Percentiles rank a stretch among this genome's conserved stretches.
Evolutionary conservation across 768 basidiomycete genomes (phyloP).

Genomic region (Leccinum variicolor): DNA sequence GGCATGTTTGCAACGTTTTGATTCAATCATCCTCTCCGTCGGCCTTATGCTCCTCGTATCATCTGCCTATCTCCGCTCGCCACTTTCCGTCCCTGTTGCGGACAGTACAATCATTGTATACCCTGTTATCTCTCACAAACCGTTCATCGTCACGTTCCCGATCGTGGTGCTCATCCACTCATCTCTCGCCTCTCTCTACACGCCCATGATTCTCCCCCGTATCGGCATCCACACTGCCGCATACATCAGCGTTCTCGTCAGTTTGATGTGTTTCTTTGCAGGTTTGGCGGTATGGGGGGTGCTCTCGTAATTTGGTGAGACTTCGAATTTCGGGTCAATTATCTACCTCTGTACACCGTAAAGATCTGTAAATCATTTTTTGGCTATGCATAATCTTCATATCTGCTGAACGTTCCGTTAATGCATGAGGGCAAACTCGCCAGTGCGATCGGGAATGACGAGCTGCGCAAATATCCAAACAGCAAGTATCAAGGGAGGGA

Average conservation of each 20-base stretch:
- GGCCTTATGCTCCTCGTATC: constrained; percentile 55
- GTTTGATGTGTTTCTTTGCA: constrained; percentile 66
- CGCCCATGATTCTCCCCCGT: constrained; percentile 61
- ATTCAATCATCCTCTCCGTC: constrained; percentile 66
- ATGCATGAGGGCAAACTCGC: neutral
- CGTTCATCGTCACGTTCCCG: constrained; percentile 41
- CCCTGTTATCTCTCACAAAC: constrained; percentile 29
- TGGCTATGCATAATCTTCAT: neutral
- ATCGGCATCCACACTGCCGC: constrained; percentile 77
- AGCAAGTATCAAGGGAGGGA: constrained; percentile 3
- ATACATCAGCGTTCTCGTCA: constrained; percentile 64
- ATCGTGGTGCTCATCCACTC: constrained; percentile 48
- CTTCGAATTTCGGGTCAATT: constrained; percentile 1
- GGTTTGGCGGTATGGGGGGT: constrained; percentile 74
- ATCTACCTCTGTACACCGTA: constrained; percentile 8
- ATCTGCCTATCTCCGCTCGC: constrained; percentile 57
- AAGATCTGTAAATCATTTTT: neutral
- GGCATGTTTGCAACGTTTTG: constrained; percentile 71
- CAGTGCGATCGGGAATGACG: neutral
- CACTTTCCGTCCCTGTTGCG: constrained; percentile 35
- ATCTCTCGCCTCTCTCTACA: constrained; percentile 59
- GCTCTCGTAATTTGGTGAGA: constrained; percentile 36
- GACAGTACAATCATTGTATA: constrained; percentile 15
- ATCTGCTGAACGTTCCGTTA: neutral
- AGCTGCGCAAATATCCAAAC: neutral